Conservation (phyloP, 1,284 basidiomycete genomes). For the Tilletia caries region DNA sequence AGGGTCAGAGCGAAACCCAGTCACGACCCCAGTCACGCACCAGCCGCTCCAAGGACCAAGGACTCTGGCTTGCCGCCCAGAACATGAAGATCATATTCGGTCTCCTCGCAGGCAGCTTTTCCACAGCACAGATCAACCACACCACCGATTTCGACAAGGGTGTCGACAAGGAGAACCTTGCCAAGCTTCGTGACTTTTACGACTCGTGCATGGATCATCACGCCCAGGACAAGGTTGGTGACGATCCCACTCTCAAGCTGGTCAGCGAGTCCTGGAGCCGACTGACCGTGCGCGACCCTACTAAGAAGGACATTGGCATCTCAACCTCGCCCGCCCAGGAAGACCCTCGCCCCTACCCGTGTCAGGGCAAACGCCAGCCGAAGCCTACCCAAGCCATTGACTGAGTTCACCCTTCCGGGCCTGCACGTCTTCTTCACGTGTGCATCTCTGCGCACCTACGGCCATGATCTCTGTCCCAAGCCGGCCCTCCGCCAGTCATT, state of each 20-base stretch:
- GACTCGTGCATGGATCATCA: conserved; percentile 75
- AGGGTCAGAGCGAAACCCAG: neutral
- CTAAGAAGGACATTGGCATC: conserved; percentile 56
- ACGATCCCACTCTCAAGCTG: conserved; percentile 56
- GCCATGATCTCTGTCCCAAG: conserved; percentile 35
- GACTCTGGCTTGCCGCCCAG: conserved; percentile 28
- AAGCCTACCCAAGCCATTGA: conserved; percentile 74
- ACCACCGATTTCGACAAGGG: conserved; percentile 17
- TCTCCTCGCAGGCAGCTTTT: conserved; percentile 52
- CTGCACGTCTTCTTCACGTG: conserved; percentile 75
- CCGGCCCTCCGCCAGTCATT: conserved; percentile 52
- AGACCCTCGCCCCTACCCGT: conserved; percentile 31
- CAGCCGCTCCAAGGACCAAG: neutral
- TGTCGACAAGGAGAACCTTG: conserved; percentile 67
- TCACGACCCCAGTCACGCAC: neutral
- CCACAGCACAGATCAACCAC: neutral
- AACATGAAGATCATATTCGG: conserved; percentile 53
- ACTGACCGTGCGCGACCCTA: conserved; percentile 29
- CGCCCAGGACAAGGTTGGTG: conserved; percentile 56
- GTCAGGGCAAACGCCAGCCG: conserved; percentile 53
- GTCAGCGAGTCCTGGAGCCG: conserved; percentile 53
- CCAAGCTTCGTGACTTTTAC: conserved; percentile 77
- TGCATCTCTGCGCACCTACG: conserved; percentile 64
- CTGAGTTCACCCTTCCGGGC: conserved; percentile 68
- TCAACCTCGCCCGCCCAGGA: conserved; percentile 31